phyloP scores from a whole-genome alignment of 1,284 basidiomycete genomes.

The Microbotryum saponariae region DNA sequence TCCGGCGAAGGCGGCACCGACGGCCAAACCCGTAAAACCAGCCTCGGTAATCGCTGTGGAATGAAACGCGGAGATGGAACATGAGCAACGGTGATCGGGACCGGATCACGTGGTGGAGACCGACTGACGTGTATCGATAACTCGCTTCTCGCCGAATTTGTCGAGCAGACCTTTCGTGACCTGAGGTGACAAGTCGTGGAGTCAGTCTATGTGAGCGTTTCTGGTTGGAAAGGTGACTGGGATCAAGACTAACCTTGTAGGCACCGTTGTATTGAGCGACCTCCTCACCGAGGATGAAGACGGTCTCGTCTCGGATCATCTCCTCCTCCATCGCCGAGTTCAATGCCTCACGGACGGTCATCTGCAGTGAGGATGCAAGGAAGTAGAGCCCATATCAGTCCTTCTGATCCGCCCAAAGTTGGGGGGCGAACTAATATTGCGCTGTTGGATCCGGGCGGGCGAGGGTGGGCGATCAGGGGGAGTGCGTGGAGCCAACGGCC shows the following conservation, averaged over 20 bases:
- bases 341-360: conserved; percentile 97
- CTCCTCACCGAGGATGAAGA: conserved; percentile 96
- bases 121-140: conserved; percentile 60
- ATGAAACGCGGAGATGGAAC: not conserved
- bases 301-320: conserved; percentile 91
- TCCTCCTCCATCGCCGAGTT: conserved; percentile 99
- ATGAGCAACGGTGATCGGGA: not conserved
- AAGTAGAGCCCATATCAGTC: no score
- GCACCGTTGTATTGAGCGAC: conserved; percentile 99
- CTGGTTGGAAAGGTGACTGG: not conserved
- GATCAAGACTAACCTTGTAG: conserved; percentile 67
- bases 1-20: conserved; percentile 88
- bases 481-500: no score
- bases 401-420: no score
- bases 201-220: not conserved
- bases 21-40: conserved; percentile 95
- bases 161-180: conserved; percentile 96
- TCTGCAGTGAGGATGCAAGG: conserved; percentile 47
- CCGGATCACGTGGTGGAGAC: not conserved
- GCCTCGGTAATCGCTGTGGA: conserved; percentile 54
- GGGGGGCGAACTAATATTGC: no score
- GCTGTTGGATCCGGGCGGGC: no score
- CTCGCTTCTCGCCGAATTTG: conserved; percentile 98
- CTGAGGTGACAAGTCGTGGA: conserved; percentile 43
- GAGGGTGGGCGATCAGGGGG: no score